Evolutionary conservation across 2,329 filamentous ascomycete genomes (phyloP), one percentile per base, ranked within the genome.

Genomic region (Xylariaceae sp.): DNA sequence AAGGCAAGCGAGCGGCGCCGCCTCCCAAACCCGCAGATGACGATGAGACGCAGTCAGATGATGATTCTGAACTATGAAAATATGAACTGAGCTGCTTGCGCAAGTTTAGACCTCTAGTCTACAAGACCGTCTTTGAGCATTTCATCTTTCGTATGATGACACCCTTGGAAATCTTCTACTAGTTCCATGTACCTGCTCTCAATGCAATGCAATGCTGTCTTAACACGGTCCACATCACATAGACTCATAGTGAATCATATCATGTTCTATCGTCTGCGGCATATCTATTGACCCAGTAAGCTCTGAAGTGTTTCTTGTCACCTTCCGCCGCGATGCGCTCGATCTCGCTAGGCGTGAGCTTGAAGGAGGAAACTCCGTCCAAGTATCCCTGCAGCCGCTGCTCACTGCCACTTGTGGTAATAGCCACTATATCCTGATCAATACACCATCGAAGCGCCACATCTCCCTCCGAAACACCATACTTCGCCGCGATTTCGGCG

Each of bases 331-430:
- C 66, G 57, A 88, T 82, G 50, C 79, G 75, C 45, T 76, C 68
- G 9, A 87, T 71, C 68, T 87, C 85, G 51, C 76, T 73, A 0
- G 76, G 72, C 8, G 80, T 83, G 59, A 88, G 71, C 72, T 81
- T 80, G 64, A 87, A 85, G 44, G 63, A 71, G 43, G 72, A 74
- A 59, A 80, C 57, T 59, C 75, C 76, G n/a, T 69, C 64, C 55
- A 81, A 60, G 63, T 80, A 85, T n/a, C 74, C 73, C 65, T 78
- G 73, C 57, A 87, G 70, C 47, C 85, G 73, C 59, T 81, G 73
- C 64, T 80, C 74, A 60, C 76, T 86, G 37, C 72, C 72, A 63
- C 80, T 85, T 8, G 84, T 86, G 0, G 83, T 86, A 52, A 86
- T 65, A 2, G 73, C 74, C 30, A 84, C 76, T 43, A 83, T 68